These are phyloP conservation scores for Kodamaea alishanica DNA, from an alignment of 1,139 yeast species.

Conservation along the genomic window DNA sequence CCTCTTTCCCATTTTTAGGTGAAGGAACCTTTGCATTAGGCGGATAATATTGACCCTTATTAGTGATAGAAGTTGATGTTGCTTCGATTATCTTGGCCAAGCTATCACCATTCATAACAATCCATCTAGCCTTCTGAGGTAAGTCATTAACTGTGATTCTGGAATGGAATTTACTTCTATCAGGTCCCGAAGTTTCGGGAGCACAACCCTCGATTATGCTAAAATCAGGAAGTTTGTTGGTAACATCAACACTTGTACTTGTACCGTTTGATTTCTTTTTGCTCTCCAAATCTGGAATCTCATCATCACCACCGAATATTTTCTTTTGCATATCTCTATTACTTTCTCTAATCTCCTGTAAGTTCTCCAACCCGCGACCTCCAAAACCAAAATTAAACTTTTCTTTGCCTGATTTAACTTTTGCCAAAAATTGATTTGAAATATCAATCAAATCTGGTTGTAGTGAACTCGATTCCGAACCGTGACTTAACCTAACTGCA, in stretches of 20 bases:
- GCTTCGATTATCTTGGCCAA: conserved; percentile 64
- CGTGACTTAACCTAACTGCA: conserved; percentile 57
- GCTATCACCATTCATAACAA: conserved; percentile 67
- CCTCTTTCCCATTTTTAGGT: conserved; percentile 31
- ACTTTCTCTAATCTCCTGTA: conserved; percentile 65
- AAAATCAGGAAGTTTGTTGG: conserved; percentile 36
- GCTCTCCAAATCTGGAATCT: neutral
- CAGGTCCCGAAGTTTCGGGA: conserved; percentile 63
- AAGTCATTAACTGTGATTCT: conserved; percentile 77
- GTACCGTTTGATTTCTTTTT: neutral
- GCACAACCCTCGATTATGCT: conserved; percentile 51
- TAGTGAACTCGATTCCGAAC: conserved; percentile 32
- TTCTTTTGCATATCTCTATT: conserved; percentile 50
- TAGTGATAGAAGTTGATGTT: conserved; percentile 76
- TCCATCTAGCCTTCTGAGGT: conserved; percentile 84
- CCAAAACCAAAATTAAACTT: conserved; percentile 79
- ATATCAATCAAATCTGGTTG: conserved; percentile 52
- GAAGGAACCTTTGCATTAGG: conserved; percentile 43
- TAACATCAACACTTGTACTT: conserved; percentile 10
- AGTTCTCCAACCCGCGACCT: conserved; percentile 84
- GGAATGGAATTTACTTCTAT: conserved; percentile 63
- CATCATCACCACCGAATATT: conserved; percentile 25
- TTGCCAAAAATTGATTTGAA: conserved; percentile 54
- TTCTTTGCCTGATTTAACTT: conserved; percentile 67
- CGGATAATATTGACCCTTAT: conserved; percentile 76